phyloP scores from a whole-genome alignment of 2,329 filamentous ascomycete species.

The Metarhizium brunneum region DNA sequence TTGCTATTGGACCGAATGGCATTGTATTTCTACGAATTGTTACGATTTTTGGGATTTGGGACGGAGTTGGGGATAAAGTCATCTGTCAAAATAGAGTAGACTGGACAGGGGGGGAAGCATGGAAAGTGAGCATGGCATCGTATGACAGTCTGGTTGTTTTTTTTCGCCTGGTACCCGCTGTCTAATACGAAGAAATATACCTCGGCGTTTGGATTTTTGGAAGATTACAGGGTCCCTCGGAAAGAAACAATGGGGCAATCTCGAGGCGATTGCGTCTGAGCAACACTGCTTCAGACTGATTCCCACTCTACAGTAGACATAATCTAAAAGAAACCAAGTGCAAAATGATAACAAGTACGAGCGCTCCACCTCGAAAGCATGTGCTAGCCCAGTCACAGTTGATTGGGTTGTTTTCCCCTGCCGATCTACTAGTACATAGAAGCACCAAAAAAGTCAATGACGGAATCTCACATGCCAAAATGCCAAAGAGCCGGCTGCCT shows the following conservation, averaged over 20 bases:
- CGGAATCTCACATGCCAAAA: not conserved
- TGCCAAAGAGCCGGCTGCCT: not conserved
- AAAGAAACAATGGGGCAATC: constrained; percentile 1
- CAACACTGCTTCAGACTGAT: constrained; percentile 3
- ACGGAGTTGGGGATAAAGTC: constrained; percentile 6
- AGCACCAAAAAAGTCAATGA: not conserved
- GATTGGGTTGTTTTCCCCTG: not conserved
- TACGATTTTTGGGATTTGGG: constrained; percentile 1
- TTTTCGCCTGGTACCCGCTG: not conserved
- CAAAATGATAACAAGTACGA: not conserved
- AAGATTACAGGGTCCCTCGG: not conserved
- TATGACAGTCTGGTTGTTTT: not conserved
- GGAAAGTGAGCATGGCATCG: not conserved
- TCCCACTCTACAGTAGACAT: constrained; percentile 1
- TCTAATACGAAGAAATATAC: not conserved
- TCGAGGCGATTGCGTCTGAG: constrained; percentile 1
- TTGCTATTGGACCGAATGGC: not conserved
- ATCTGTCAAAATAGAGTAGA: constrained; percentile 4
- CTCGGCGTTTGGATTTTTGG: not conserved
- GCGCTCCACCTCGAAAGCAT: not conserved
- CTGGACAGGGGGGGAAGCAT: not conserved
- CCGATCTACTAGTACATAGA: not conserved
- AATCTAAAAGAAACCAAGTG: constrained; percentile 1
- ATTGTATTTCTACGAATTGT: not conserved
- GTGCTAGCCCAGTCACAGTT: not conserved